These are phyloP conservation scores for Musa itinerans DNA, from an alignment of 176 grass and related monocot genomes.

Conservation along the genomic window DNA sequence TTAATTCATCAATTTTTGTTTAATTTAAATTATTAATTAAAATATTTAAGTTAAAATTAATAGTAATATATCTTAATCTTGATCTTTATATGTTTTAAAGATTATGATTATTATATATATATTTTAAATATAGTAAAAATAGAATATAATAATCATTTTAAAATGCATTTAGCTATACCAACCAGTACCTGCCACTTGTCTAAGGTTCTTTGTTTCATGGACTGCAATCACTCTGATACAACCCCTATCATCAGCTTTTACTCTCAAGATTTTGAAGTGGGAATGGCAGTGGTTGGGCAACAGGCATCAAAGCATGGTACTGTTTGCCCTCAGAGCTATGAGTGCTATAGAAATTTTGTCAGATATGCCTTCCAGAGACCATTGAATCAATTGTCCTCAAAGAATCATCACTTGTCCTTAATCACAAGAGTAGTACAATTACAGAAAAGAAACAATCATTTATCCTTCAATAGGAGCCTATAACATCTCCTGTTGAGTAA, in stretches of 20 bases:
- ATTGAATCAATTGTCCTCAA: not conserved
- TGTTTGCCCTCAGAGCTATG: not conserved
- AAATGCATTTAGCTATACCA: no score
- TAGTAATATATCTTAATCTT: no score
- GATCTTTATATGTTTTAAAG: no score
- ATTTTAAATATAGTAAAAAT: no score
- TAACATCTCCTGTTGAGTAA: no score
- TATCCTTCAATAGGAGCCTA: not conserved
- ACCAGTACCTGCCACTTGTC: not conserved
- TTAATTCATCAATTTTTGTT: no score
- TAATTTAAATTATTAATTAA: no score
- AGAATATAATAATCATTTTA: no score
- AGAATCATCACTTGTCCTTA: not conserved
- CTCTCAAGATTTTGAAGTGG: not conserved
- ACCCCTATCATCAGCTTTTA: not conserved
- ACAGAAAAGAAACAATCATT: not conserved
- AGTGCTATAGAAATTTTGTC: not conserved
- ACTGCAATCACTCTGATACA: not conserved
- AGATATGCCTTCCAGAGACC: not conserved
- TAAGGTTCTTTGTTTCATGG: not conserved
- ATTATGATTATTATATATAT: no score
- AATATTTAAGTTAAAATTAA: no score
- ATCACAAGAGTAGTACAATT: not conserved
- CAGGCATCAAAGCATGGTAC: not conserved
- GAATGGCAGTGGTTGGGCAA: not conserved